Evolutionary conservation across 352 stramenopile species (phyloP).

Genomic region (Aphanomyces stellatus): DNA sequence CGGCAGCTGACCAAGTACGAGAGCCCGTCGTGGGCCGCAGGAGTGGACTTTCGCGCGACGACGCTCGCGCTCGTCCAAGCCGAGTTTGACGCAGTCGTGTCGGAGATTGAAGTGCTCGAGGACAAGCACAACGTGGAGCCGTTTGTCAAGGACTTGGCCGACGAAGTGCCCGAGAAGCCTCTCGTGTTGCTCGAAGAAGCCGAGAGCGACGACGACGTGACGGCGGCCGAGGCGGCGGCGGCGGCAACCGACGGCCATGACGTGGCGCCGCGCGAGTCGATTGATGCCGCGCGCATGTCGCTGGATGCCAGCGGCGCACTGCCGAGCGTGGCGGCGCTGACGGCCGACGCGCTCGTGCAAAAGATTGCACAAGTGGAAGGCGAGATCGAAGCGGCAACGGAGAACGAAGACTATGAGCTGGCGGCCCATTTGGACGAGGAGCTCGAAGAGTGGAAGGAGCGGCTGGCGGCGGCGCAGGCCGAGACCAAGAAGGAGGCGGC

Average conservation of each 20-base stretch:
- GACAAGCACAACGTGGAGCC: slow-evolving; percentile 41
- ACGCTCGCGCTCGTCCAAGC: slow-evolving; percentile 63
- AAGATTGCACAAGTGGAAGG: slow-evolving; percentile 54
- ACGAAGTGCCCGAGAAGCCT: slow-evolving; percentile 44
- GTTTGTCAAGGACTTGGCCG: slow-evolving; percentile 39
- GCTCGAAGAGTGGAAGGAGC: slow-evolving; percentile 43
- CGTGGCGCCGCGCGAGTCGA: slow-evolving; percentile 1
- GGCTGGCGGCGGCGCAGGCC: not conserved
- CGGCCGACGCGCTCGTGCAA: slow-evolving; percentile 44
- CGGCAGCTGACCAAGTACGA: slow-evolving; percentile 66
- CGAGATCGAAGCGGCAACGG: slow-evolving; percentile 64
- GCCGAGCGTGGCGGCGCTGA: slow-evolving; percentile 11
- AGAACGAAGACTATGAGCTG: slow-evolving; percentile 75
- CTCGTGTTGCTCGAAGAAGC: slow-evolving; percentile 41
- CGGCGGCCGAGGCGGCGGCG: slow-evolving; percentile 17
- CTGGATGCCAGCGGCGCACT: slow-evolving; percentile 24
- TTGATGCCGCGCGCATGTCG: slow-evolving; percentile 4
- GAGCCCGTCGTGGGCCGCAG: slow-evolving; percentile 35
- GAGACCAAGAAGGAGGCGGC: slow-evolving; percentile 4
- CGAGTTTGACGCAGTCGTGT: slow-evolving; percentile 60
- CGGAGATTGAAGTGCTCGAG: slow-evolving; percentile 52
- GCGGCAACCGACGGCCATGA: not conserved
- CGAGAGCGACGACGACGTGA: slow-evolving; percentile 37
- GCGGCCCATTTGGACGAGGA: slow-evolving; percentile 68
- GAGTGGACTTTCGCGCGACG: slow-evolving; percentile 57